Conservation (phyloP, 306 rosid species). For the Adenanthera pavonina region DNA sequence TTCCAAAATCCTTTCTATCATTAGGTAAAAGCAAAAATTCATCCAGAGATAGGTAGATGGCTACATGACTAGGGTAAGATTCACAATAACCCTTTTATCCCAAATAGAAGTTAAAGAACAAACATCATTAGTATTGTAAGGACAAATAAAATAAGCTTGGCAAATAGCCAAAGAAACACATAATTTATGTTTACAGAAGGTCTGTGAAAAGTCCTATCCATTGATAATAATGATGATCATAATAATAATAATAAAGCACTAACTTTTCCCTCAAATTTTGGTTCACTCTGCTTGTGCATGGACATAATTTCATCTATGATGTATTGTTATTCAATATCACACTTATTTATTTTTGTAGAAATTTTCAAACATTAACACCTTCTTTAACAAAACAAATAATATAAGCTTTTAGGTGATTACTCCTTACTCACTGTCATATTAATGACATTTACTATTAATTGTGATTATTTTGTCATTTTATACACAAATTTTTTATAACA, state of each 20-base stretch:
- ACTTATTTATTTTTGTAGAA: neutral
- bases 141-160: slow-evolving; percentile 21
- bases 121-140: neutral
- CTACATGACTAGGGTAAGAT: neutral
- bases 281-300: neutral
- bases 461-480: neutral
- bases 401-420: neutral
- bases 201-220: neutral
- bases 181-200: slow-evolving; percentile 10
- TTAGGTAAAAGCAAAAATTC: neutral
- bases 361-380: neutral
- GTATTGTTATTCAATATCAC: neutral
- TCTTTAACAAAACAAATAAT: neutral
- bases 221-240: too few species aligned
- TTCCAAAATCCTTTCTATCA: slow-evolving; percentile 20
- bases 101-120: neutral
- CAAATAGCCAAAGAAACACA: slow-evolving; percentile 1
- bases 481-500: neutral
- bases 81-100: neutral
- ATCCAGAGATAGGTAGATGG: neutral
- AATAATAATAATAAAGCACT: neutral
- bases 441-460: neutral
- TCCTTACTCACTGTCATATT: neutral
- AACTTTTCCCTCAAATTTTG: neutral
- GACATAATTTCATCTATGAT: neutral